phyloP scores from a whole-genome alignment of 2,329 filamentous ascomycete genomes.

The Plenodomus lindquistii region DNA sequence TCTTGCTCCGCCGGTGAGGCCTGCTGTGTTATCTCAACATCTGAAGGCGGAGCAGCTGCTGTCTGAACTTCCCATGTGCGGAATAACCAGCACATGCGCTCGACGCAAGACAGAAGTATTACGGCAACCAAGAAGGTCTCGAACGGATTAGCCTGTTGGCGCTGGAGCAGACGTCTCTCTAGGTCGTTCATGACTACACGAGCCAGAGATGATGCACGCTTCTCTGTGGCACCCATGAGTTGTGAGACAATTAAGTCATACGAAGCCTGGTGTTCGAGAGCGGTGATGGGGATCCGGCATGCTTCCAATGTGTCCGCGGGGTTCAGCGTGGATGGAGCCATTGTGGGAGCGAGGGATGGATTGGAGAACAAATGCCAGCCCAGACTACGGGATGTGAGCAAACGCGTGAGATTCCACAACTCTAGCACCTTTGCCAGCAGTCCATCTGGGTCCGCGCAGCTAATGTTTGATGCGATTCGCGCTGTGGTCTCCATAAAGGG shows the following conservation, averaged over 20 bases:
- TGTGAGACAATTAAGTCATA: constrained; percentile 58
- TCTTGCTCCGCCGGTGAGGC: constrained; percentile 16
- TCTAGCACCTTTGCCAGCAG: constrained; percentile 58
- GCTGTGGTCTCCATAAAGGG: constrained; percentile 57
- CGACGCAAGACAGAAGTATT: constrained; percentile 62
- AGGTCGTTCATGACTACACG: constrained; percentile 63
- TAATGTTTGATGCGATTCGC: constrained; percentile 36
- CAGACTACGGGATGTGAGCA: constrained; percentile 56
- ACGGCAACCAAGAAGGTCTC: constrained; percentile 63
- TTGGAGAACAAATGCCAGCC: constrained; percentile 56
- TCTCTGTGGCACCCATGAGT: constrained; percentile 59
- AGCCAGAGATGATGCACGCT: constrained; percentile 56
- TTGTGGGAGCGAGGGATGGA: constrained; percentile 40
- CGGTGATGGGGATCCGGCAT: constrained; percentile 32
- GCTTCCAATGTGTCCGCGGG: constrained; percentile 34
- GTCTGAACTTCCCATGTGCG: constrained; percentile 52
- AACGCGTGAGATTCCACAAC: constrained; percentile 60
- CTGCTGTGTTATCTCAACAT: constrained; percentile 5
- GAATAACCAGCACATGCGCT: constrained; percentile 63
- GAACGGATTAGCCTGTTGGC: constrained; percentile 60
- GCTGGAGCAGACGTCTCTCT: constrained; percentile 62
- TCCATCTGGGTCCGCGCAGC: constrained; percentile 44
- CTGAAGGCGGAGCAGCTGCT: not conserved
- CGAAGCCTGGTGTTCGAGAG: constrained; percentile 45
- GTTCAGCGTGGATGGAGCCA: constrained; percentile 37